A percentile compares a stretch with the other conserved stretches of the same genome.
Evolutionary conservation across 768 basidiomycete genomes (phyloP).

Genomic region (Scleroderma citrinum): DNA sequence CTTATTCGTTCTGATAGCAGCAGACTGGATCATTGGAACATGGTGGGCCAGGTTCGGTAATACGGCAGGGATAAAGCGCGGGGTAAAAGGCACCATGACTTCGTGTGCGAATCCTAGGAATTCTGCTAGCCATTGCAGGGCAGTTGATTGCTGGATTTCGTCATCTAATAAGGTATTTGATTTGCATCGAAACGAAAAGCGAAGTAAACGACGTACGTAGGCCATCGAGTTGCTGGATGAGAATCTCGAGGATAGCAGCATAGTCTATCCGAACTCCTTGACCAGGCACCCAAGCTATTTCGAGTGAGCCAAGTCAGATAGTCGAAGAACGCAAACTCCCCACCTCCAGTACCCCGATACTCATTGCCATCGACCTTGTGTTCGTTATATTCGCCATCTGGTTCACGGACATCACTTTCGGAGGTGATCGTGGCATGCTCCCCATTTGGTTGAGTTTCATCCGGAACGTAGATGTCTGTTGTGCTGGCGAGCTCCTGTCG

Average conservation of each 20-base stretch:
- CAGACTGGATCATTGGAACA: conserved; percentile 79
- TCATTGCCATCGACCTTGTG: conserved; percentile 40
- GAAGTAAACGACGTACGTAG: conserved; percentile 55
- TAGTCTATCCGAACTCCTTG: conserved; percentile 92
- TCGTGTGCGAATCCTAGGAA: conserved; percentile 84
- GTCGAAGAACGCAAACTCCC: conserved; percentile 9
- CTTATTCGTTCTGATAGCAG: conserved; percentile 83
- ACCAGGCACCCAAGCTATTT: conserved; percentile 81
- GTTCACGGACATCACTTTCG: conserved; percentile 38
- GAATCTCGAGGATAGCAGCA: conserved; percentile 86
- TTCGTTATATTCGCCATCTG: conserved; percentile 41
- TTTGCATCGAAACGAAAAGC: conserved; percentile 1
- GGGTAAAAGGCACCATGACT: conserved; percentile 92
- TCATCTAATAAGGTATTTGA: conserved; percentile 45
- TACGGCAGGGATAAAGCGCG: conserved; percentile 87
- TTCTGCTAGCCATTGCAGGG: conserved; percentile 89
- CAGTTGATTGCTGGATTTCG: conserved; percentile 91
- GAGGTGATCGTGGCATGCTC: conserved; percentile 55
- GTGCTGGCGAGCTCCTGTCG: conserved; percentile 48
- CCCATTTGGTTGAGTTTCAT: conserved; percentile 53
- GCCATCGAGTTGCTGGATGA: conserved; percentile 78
- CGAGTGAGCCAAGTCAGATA: conserved; percentile 5
- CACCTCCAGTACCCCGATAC: conserved; percentile 62
- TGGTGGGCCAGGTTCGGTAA: conserved; percentile 94
- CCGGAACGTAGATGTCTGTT: conserved; percentile 34